Evolutionary conservation across 1,284 basidiomycete species (phyloP), one percentile per base, ranked within the genome.

Genomic region (Pterulicium gracile): DNA sequence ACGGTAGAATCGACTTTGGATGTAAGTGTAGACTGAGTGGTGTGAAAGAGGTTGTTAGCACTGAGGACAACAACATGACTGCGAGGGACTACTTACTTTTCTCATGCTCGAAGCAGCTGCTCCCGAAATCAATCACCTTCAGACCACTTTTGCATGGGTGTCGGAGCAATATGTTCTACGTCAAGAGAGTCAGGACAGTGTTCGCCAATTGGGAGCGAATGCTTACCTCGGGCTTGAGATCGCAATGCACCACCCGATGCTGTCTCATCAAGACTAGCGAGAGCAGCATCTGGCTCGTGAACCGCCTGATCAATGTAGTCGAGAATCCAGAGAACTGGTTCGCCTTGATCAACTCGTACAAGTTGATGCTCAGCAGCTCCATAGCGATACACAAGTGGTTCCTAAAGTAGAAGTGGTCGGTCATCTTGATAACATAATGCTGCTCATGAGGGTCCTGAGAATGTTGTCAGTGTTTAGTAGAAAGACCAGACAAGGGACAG

Each of bases 61-160:
- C 3, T 32, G 18, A 47, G 20, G 39, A 36, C 20, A 21, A 15
- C 13, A 19, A 15, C 13, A 7, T 12, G 39, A 14, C 27, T 10
- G 15, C 10, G 15, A 34, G 15, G 20, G 19, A 4, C n/a, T 10
- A 69, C 81, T 56, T 58, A 95, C 93, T 94, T 71, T 98, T 98
- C 67, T 98, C 96, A 57, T 97, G 87, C 63, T 98, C 96, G 55
- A 97, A 88, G 64, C 96, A 98, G 60, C 93, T 97, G 58, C 91
- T 95, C 35, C 96, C 96, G 63, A 98, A 99, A 65, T 99, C 96
- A 56, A 99, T 98, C 50, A 98, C 93, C 66, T 97, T 98, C 65
- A 99, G 89, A 2, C 82, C 92, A 57, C 92, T 96, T 73, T 93
- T 96, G 10, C 88, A 82, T 13, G 96, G 96, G 64, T 98, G 95